Evolutionary conservation across 2,329 filamentous ascomycete species (phyloP), one percentile per base, ranked within the genome.

Genomic region (Fusarium marasasianum): DNA sequence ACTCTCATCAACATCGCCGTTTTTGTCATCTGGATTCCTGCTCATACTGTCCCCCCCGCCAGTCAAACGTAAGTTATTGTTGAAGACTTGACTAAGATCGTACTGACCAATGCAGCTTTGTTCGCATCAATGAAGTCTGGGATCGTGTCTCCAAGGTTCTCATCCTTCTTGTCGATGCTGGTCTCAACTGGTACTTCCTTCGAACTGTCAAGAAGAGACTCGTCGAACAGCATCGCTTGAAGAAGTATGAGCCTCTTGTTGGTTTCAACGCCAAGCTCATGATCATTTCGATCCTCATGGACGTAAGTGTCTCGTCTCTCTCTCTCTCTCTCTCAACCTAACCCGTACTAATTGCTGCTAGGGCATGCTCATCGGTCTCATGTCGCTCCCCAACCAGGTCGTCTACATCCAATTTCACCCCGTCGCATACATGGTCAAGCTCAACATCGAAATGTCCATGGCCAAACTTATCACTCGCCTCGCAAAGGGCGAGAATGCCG

Each of bases 371-470:
- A 81, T 82, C 22, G 81, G 80, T 4, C 76, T 81, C 13, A 82
- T 82, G 80, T 82, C 74, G 8, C 64, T 81, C 1, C 77, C 78
- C 0, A 82, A 82, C 54, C 79, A 81, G 66, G 66, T 76, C 24
- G 80, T 83, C n/a, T 81, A 86, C 69, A 84, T 87, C 43, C 86
- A 87, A 71, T 87, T 88, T 75, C 86, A 88, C 63, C 86, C 87
- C 2, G 81, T 88, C 14, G 85, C 85, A 8, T 88, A 88, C 74
- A 82, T 87, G 41, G 85, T 88, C 64, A 88, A 88, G 65, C 83
- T 88, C 47, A 86, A 88, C 73, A 88, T 88, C 69, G 86, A 88
- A 76, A 84, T 88, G 82, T 84, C 83, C 18, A 87, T 88, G 86
- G 86, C 87, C 41, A 83, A 84, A 17, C 83, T 88, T n/a, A 88